Evolutionary conservation across 2,329 filamentous ascomycete genomes (phyloP).

Genomic region (Stromatinia cepivora): DNA sequence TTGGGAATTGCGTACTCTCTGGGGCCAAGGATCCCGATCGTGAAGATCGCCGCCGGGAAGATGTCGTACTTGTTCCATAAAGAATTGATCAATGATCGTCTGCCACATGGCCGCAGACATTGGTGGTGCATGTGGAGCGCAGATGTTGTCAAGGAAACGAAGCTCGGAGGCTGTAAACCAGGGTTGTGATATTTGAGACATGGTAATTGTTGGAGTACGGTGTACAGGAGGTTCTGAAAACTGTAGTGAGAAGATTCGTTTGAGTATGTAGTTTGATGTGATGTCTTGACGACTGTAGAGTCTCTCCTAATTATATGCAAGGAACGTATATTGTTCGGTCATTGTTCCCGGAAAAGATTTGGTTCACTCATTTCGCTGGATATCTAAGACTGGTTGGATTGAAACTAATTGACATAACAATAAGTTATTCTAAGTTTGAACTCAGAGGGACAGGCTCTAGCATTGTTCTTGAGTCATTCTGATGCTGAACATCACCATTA

Average conservation of each 20-base stretch:
- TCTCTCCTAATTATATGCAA: not conserved
- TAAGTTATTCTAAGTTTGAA: not conserved
- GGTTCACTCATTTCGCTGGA: not conserved
- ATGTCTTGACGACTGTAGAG: not conserved
- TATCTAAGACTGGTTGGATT: not conserved
- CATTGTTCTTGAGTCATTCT: not conserved
- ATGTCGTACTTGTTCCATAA: not conserved
- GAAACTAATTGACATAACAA: not conserved
- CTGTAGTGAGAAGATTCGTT: not conserved
- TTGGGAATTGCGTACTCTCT: not conserved
- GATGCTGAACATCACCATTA: not conserved
- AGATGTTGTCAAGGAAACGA: not conserved
- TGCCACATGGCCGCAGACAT: fast-evolving
- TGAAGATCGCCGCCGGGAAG: not conserved
- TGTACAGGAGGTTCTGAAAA: not conserved
- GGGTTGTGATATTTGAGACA: not conserved
- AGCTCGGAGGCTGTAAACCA: not conserved
- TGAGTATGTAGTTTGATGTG: not conserved
- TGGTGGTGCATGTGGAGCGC: fast-evolving
- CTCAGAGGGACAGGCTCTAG: too few relatives aligned
- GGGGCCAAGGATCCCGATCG: not conserved
- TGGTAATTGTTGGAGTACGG: not conserved
- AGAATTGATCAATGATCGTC: fast-evolving
- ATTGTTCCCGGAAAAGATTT: not conserved
- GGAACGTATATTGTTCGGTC: not conserved